Percentiles rank a stretch among this genome's conserved stretches.
phyloP scores from a whole-genome alignment of 2,329 filamentous ascomycete species.

The Triangularia verruculosa region DNA sequence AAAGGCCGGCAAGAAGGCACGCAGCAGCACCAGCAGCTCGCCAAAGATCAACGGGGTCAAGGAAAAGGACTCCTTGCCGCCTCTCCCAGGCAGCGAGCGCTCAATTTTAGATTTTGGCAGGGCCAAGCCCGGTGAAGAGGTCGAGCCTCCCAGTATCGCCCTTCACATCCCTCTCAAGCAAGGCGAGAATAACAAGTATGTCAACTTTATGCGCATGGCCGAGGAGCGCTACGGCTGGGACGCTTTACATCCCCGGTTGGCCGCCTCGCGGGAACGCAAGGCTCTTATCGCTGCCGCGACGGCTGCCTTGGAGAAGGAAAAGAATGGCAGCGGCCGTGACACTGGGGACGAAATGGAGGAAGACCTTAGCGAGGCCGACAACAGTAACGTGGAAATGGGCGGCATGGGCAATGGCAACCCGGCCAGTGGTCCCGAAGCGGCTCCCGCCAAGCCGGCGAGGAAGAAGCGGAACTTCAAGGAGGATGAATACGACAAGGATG shows the following conservation, averaged over 20 bases:
- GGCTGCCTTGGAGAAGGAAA: slow-evolving; percentile 83
- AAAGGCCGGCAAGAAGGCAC: slow-evolving; percentile 35
- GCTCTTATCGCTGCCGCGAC: slow-evolving; percentile 84
- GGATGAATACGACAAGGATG: slow-evolving; percentile 79
- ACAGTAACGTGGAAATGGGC: slow-evolving; percentile 86
- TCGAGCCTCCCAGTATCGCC: slow-evolving; percentile 71
- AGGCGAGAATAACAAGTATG: slow-evolving; percentile 80
- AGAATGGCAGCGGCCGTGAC: slow-evolving; percentile 64
- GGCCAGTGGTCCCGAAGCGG: slow-evolving; percentile 54
- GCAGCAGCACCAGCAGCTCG: slow-evolving; percentile 42
- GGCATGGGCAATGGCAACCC: slow-evolving; percentile 56
- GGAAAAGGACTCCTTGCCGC: slow-evolving; percentile 29
- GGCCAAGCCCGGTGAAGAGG: slow-evolving; percentile 56
- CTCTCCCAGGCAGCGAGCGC: slow-evolving; percentile 42
- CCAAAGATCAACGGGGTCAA: slow-evolving; percentile 45
- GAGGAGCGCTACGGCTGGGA: slow-evolving; percentile 94
- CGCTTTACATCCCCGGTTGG: slow-evolving; percentile 84
- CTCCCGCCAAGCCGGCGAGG: slow-evolving; percentile 60
- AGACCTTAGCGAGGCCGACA: slow-evolving; percentile 70
- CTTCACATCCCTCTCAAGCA: slow-evolving; percentile 72
- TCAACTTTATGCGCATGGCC: slow-evolving; percentile 93
- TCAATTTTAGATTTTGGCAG: slow-evolving; percentile 63
- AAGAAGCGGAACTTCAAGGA: slow-evolving; percentile 79
- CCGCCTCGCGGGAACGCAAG: slow-evolving; percentile 82
- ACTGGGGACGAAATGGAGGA: slow-evolving; percentile 82